phyloP scores from a whole-genome alignment of 495 filamentous ascomycete genomes.

The Xylaria nigripes region DNA sequence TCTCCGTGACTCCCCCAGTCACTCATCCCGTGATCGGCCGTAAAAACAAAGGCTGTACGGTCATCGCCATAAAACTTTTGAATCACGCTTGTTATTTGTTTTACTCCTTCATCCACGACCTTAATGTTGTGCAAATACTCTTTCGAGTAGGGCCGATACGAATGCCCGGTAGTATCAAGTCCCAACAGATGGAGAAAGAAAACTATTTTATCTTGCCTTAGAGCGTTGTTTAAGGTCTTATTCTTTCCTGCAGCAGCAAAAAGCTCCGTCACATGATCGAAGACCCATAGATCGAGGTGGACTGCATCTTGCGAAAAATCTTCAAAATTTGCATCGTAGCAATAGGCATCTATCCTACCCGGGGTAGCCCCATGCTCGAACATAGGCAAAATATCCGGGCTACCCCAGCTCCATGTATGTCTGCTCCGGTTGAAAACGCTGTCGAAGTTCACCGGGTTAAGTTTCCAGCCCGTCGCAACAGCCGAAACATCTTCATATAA shows the following conservation, averaged over 20 bases:
- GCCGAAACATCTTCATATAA: conserved; percentile 98
- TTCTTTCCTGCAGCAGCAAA: conserved; percentile 74
- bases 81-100: conserved; percentile 71
- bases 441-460: conserved; percentile 98
- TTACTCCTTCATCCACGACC: conserved; percentile 80
- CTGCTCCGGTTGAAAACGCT: conserved; percentile 95
- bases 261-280: conserved; percentile 80
- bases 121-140: conserved; percentile 96
- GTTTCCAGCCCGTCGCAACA: conserved; percentile 95
- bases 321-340: conserved; percentile 76
- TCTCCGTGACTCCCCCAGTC: conserved; percentile 98
- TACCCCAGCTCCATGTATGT: conserved; percentile 99
- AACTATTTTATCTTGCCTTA: conserved; percentile 79
- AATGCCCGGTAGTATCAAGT: conserved; percentile 86
- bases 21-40: conserved; percentile 97
- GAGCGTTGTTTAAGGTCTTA: conserved; percentile 60
- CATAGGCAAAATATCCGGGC: conserved; percentile 96
- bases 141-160: conserved; percentile 81
- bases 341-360: conserved; percentile 73
- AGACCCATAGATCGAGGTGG: conserved; percentile 87
- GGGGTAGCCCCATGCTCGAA: conserved; percentile 90
- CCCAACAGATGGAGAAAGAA: conserved; percentile 98
- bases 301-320: conserved; percentile 80
- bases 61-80: conserved; percentile 88
- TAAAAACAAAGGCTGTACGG: conserved; percentile 93